Evolutionary conservation across 345 rosid species (phyloP).

Genomic region (Raphanus sativus): DNA sequence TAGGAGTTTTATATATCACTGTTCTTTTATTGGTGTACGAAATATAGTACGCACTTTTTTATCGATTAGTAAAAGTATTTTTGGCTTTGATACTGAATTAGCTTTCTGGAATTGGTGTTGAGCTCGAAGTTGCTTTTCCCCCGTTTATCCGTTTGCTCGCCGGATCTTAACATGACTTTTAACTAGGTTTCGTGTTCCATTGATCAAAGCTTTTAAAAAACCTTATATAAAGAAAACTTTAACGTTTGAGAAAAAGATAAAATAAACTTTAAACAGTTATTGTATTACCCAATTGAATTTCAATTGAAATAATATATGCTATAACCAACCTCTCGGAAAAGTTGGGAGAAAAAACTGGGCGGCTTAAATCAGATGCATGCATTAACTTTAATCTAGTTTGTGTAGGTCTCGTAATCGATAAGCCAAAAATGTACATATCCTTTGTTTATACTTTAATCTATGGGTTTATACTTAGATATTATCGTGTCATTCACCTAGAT

Average conservation of each 20-base stretch:
- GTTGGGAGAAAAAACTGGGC: not conserved
- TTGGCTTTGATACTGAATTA: conserved; percentile 35
- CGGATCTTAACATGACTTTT: conserved; percentile 41
- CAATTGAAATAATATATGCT: not conserved
- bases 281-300: not conserved
- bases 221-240: not conserved
- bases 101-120: conserved; percentile 61
- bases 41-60: not conserved
- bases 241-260: too few species aligned
- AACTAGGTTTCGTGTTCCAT: conserved; percentile 50
- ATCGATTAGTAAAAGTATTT: not conserved
- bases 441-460: not conserved
- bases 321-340: not conserved
- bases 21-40: not conserved
- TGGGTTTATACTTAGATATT: conserved; percentile 5
- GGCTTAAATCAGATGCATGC: conserved; percentile 11
- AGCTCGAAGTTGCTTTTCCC: conserved; percentile 55
- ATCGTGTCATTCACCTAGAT: conserved; percentile 6
- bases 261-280: not conserved
- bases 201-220: conserved; percentile 38
- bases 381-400: not conserved
- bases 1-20: not conserved
- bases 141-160: conserved; percentile 52
- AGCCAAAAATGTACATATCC: too few species aligned
- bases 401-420: not conserved